Evolutionary conservation across 2,329 filamentous ascomycete genomes (phyloP).

Genomic region (Xylaria arbuscula): DNA sequence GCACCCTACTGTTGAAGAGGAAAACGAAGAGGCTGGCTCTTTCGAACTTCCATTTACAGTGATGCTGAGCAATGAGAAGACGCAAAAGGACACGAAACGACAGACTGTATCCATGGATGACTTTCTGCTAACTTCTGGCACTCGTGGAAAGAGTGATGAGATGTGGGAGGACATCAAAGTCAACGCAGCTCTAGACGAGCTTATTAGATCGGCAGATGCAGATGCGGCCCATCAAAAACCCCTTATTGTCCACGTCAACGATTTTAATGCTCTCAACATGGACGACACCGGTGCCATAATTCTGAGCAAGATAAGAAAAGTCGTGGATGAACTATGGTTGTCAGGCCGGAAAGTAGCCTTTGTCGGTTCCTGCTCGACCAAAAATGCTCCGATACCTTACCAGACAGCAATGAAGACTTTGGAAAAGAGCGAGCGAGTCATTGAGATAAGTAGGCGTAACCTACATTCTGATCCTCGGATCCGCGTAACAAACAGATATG

Average conservation of each 20-base stretch:
- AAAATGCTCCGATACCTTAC: slow-evolving; percentile 60
- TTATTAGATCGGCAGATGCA: slow-evolving; percentile 62
- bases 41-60: slow-evolving; percentile 33
- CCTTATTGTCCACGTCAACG: slow-evolving; percentile 81
- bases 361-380: slow-evolving; percentile 78
- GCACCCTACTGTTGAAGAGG: slow-evolving; percentile 28
- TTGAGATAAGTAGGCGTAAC: slow-evolving; percentile 38
- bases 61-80: slow-evolving; percentile 38
- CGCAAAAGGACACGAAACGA: slow-evolving; percentile 43
- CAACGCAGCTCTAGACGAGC: slow-evolving; percentile 65
- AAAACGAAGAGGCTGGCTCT: slow-evolving; percentile 30
- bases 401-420: slow-evolving; percentile 54
- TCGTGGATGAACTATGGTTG: slow-evolving; percentile 77
- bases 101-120: slow-evolving; percentile 57
- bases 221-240: slow-evolving; percentile 53
- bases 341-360: slow-evolving; percentile 79
- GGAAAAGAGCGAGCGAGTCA: slow-evolving; percentile 53
- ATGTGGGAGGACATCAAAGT: slow-evolving; percentile 73
- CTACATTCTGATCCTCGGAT: background rate
- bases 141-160: slow-evolving; percentile 54
- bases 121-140: slow-evolving; percentile 55
- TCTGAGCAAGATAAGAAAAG: slow-evolving; percentile 74
- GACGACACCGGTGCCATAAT: slow-evolving; percentile 75
- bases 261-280: slow-evolving; percentile 81
- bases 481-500: background rate